Percentiles rank a stretch among this genome's conserved stretches.
phyloP scores from a whole-genome alignment of 2,329 filamentous ascomycete genomes.

The Pseudovirgaria hyperparasitica region DNA sequence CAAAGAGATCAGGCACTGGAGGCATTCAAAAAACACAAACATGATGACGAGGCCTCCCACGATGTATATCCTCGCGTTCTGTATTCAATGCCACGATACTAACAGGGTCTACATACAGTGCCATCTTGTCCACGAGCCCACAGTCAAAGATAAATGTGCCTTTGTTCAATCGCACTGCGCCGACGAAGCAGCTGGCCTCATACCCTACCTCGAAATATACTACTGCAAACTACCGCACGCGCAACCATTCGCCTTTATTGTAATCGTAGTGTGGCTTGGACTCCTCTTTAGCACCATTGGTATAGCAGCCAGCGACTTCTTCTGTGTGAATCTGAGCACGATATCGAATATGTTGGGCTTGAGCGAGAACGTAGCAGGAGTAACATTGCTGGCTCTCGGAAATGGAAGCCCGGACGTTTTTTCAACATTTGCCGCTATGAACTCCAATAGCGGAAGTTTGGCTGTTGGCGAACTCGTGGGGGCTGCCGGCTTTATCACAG shows the following conservation, averaged over 20 bases:
- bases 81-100: background rate
- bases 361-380: constrained; percentile 90
- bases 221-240: constrained; percentile 64
- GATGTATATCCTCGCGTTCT: background rate
- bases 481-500: constrained; percentile 89
- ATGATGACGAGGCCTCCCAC: too few relatives aligned
- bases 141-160: constrained; percentile 66
- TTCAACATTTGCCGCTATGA: constrained; percentile 96
- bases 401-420: constrained; percentile 98
- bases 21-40: too few relatives aligned
- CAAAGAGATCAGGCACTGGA: too few relatives aligned
- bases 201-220: constrained; percentile 82
- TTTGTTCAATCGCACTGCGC: constrained; percentile 73
- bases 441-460: constrained; percentile 91
- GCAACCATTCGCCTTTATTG: constrained; percentile 63
- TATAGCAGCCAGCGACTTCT: constrained; percentile 95
- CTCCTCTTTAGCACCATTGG: constrained; percentile 93
- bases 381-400: constrained; percentile 92
- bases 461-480: constrained; percentile 92
- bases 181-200: constrained; percentile 79
- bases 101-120: constrained; percentile 39
- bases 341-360: constrained; percentile 81
- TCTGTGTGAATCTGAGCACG: constrained; percentile 91
- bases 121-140: constrained; percentile 60
- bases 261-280: constrained; percentile 72